Conservation (phyloP, 805 yeast genomes). For the Schizosaccharomyces osmophilus region DNA sequence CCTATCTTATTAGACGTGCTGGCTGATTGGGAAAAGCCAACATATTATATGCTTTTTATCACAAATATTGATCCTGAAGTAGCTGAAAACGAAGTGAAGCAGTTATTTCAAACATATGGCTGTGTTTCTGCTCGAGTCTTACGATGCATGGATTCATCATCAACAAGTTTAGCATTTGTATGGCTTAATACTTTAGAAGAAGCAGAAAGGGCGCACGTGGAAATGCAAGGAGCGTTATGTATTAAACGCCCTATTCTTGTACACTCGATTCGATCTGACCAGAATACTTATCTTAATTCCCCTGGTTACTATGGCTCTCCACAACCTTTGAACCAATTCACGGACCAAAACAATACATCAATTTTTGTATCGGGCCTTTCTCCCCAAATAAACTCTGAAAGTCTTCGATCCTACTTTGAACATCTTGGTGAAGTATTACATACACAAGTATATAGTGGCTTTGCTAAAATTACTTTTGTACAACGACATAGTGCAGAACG, state of each 20-base stretch:
- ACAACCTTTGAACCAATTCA: slow-evolving; percentile 25
- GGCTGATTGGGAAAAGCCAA: not conserved
- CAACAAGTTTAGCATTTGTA: slow-evolving; percentile 37
- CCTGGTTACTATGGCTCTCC: slow-evolving; percentile 14
- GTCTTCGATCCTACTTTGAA: slow-evolving; percentile 32
- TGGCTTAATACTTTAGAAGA: slow-evolving; percentile 40
- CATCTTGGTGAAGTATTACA: slow-evolving; percentile 54
- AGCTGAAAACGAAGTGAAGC: not conserved
- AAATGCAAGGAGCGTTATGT: slow-evolving; percentile 57
- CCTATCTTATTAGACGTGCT: not conserved
- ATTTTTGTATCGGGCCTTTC: slow-evolving; percentile 46
- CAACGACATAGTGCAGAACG: slow-evolving; percentile 61
- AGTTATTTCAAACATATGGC: not conserved
- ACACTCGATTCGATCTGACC: slow-evolving; percentile 37
- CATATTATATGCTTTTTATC: not conserved
- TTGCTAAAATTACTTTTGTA: slow-evolving; percentile 58
- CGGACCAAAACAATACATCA: slow-evolving; percentile 66
- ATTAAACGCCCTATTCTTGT: slow-evolving; percentile 58
- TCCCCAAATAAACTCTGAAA: slow-evolving; percentile 31
- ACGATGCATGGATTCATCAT: not conserved
- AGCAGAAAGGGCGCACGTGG: slow-evolving; percentile 45
- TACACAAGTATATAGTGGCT: slow-evolving; percentile 55
- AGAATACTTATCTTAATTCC: slow-evolving; percentile 14
- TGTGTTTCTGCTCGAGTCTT: not conserved
- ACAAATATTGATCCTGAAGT: not conserved